Evolutionary conservation across 495 filamentous ascomycete genomes (phyloP), one percentile per base, ranked within the genome.

Genomic region (Cercophora scortea): DNA sequence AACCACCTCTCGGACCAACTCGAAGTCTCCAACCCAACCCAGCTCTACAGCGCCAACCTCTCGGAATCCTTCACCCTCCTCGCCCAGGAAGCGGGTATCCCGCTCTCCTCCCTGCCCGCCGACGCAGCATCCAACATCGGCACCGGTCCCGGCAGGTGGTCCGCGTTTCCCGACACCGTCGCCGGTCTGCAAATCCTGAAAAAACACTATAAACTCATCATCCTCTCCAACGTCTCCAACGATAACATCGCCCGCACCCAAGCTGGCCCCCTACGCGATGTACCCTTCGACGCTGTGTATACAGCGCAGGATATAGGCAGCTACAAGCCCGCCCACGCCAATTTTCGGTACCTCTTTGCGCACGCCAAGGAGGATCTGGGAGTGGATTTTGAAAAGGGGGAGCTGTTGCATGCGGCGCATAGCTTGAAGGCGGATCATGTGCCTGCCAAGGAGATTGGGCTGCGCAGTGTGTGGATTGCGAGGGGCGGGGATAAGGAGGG

Each of bases 261-360:
- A 0, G 64, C 57, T 0, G 75, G 74, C 8, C 74, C 77, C 36
- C 66, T 75, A 11, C 48, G 19, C 7, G 58, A 59, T 25, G 71
- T 69, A 0, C 44, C 53, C 4, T 91, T 92, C 52, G 85, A 89
- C 58, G 76, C 76, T 12, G 71, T 89, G 17, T 82, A 84, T 64
- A 90, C 87, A 13, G 88, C 88, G 8, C 75, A 90, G 70, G 78
- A 85, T 41, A 79, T 91, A 35, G 86, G 88, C 9, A 73, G 69
- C 8, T 93, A 92, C 63, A 93, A 92, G 71, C 89, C 89, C 0
- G 71, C 76, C 51, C 60, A 70, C 35, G 52, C 54, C 34, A 90
- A 89, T 56, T 95, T 92, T 57, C 64, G 74, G 48, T 87, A 85
- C 52, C 63, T 90, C 65, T 69, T 88, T 18, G 47, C 53, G 12